phyloP scores from a whole-genome alignment of 2,329 filamentous ascomycete genomes.

The Neopestalotiopsis rosae region DNA sequence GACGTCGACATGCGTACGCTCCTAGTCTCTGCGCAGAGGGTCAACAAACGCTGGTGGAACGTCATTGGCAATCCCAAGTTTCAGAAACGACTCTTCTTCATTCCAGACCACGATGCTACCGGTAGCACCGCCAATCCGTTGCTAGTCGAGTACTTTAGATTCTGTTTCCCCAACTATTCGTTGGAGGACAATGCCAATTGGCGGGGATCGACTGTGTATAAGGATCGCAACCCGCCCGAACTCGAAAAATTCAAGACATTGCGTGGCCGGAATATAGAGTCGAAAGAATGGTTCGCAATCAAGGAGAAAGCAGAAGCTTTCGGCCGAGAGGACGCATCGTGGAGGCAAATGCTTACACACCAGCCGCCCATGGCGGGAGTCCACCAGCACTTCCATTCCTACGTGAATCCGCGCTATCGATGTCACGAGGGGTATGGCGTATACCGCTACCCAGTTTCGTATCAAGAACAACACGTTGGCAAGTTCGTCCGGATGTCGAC shows the following conservation, averaged over 20 bases:
- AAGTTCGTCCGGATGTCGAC: neutral
- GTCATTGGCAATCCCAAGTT: neutral
- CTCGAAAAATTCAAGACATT: too few species aligned
- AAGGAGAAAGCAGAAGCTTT: neutral
- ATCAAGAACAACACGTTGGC: neutral
- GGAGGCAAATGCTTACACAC: constrained; percentile 2
- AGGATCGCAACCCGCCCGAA: neutral
- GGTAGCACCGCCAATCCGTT: neutral
- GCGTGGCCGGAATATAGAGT: neutral
- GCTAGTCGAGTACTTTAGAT: neutral
- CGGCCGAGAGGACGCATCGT: neutral
- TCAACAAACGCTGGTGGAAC: neutral
- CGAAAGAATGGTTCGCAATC: neutral
- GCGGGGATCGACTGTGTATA: too few species aligned
- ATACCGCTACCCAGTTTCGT: neutral
- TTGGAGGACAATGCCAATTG: too few species aligned
- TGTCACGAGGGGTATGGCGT: neutral
- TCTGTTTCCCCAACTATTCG: neutral
- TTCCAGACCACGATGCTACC: neutral
- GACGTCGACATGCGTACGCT: neutral
- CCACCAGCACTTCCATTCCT: neutral
- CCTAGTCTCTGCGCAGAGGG: neutral
- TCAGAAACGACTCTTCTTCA: neutral
- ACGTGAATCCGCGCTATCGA: neutral
- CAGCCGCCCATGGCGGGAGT: neutral